phyloP scores from a whole-genome alignment of 2,329 filamentous ascomycete species.

The Paraconiothyrium sp. region DNA sequence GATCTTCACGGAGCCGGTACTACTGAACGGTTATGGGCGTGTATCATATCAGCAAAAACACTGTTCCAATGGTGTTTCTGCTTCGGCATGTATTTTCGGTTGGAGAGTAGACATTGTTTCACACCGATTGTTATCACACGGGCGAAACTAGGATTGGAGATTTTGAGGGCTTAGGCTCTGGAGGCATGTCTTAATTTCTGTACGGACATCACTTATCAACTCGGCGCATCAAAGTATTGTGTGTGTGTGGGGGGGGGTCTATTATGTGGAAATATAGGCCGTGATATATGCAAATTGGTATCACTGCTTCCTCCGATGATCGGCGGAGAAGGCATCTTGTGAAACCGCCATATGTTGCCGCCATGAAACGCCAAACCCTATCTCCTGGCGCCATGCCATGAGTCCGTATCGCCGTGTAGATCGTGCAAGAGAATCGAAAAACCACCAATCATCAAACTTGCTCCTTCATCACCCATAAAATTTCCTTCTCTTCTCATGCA shows the following conservation, averaged over 20 bases:
- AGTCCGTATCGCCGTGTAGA: neutral
- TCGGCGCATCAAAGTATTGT: neutral
- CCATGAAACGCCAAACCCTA: constrained; percentile 11
- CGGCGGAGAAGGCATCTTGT: neutral
- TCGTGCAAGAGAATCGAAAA: neutral
- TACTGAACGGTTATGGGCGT: constrained; percentile 11
- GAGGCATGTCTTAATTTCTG: constrained; percentile 2
- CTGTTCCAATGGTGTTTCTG: neutral
- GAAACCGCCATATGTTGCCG: neutral
- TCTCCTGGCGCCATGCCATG: constrained; percentile 9
- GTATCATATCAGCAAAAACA: constrained; percentile 21
- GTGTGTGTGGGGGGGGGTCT: neutral
- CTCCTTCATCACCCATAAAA: neutral
- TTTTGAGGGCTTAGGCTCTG: no score
- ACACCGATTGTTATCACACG: neutral
- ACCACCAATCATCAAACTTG: neutral
- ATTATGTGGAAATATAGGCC: neutral
- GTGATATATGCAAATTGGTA: constrained; percentile 6
- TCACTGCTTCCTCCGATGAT: constrained; percentile 2
- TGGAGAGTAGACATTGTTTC: neutral
- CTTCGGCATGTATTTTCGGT: neutral
- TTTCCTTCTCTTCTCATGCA: neutral
- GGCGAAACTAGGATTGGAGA: neutral
- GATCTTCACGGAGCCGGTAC: neutral
- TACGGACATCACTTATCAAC: neutral